phyloP scores from a whole-genome alignment of 805 yeast species.

The Aciculoconidium aculeatum region DNA sequence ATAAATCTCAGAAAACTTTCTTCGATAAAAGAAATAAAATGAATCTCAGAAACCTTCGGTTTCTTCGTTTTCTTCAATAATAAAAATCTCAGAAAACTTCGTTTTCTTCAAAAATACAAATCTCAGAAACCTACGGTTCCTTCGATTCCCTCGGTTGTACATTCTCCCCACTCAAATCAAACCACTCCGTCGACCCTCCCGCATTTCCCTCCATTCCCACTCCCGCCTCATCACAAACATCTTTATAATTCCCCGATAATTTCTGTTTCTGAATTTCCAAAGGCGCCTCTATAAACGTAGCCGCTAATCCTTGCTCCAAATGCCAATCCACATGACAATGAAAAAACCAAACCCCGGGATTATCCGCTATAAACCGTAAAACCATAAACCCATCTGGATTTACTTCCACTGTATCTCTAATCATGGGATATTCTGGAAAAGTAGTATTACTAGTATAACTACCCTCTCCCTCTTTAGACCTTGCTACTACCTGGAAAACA shows the following conservation, averaged over 20 bases:
- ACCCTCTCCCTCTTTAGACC: slow-evolving; percentile 47
- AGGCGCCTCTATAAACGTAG: slow-evolving; percentile 69
- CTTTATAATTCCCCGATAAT: slow-evolving; percentile 44
- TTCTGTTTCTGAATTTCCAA: slow-evolving; percentile 33
- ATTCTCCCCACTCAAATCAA: slow-evolving; percentile 54
- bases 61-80: no score
- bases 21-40: no score
- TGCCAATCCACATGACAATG: slow-evolving; percentile 92
- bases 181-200: no score
- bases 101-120: no score
- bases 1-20: no score
- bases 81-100: no score
- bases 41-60: no score
- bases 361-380: slow-evolving; percentile 71
- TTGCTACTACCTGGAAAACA: slow-evolving; percentile 54
- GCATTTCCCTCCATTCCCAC: slow-evolving; percentile 60
- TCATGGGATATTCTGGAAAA: slow-evolving; percentile 54
- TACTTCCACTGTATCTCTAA: slow-evolving; percentile 68
- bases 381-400: slow-evolving; percentile 65
- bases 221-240: slow-evolving; percentile 43
- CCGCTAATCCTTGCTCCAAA: slow-evolving; percentile 74
- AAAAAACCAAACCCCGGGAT: slow-evolving; percentile 93
- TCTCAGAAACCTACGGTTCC: no score
- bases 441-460: slow-evolving; percentile 36
- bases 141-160: no score